Percentiles rank a stretch among this genome's conserved stretches.
Evolutionary conservation across 768 basidiomycete species (phyloP).

Genomic region (Vararia minispora): DNA sequence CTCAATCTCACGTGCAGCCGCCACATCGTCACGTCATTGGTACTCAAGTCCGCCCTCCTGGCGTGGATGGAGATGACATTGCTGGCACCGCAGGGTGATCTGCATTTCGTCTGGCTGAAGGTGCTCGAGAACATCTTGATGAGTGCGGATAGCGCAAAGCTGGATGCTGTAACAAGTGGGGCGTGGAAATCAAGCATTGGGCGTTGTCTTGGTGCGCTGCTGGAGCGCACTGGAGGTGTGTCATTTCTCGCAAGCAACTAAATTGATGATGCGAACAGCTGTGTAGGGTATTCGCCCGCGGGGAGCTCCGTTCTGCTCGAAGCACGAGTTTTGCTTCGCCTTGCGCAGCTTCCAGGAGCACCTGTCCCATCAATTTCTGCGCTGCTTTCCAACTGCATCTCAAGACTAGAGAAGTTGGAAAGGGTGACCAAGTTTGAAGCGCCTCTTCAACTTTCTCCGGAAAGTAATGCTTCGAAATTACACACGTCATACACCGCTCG

Average conservation of each 20-base stretch:
- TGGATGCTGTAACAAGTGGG: conserved; percentile 42
- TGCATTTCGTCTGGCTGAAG: conserved; percentile 50
- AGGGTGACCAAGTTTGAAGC: too few species aligned
- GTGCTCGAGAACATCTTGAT: conserved; percentile 55
- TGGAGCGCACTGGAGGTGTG: conserved; percentile 21
- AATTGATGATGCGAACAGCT: not conserved
- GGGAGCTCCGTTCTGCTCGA: conserved; percentile 3
- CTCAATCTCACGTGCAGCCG: conserved; percentile 62
- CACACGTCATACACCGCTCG: conserved; percentile 18
- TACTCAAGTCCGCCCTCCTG: conserved; percentile 62
- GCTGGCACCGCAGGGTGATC: conserved; percentile 20
- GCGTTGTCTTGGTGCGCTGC: conserved; percentile 36
- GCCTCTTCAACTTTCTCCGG: not conserved
- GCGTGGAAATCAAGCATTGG: conserved; percentile 50
- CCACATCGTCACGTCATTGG: conserved; percentile 58
- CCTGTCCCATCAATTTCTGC: conserved; percentile 1
- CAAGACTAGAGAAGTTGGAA: conserved; percentile 4
- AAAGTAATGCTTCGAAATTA: not conserved
- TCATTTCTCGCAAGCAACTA: not conserved
- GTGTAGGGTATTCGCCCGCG: not conserved
- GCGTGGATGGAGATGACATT: conserved; percentile 80
- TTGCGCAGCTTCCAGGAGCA: conserved; percentile 6
- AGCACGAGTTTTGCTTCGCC: conserved; percentile 5
- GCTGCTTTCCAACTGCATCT: conserved; percentile 8
- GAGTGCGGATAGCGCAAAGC: conserved; percentile 35